Base-by-base conservation (phyloP, 345 rosid genomes). In the Barbarea vulgaris region DNA sequence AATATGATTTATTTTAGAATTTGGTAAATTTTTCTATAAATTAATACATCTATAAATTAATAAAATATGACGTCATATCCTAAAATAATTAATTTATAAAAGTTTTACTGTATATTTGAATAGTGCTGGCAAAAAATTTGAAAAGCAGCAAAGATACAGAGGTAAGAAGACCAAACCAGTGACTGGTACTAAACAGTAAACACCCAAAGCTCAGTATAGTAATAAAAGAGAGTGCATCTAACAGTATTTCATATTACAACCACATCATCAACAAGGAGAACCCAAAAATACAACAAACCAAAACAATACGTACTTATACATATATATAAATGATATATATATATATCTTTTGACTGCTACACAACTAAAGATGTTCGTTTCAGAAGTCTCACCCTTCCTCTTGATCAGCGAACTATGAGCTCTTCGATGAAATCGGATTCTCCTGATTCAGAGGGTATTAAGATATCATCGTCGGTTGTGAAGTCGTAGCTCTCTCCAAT, bases 401-500 rank as follows among this genome's bases (percentile, higher is more conserved):
- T 46, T 70, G 25, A 64, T 77, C 80, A 77, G 15, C 75, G 87
- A 73, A 91, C 97, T 39, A 91, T 94, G 58, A 90, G 96, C 81
- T 95, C 98, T 72, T 81, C 89, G 2, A 89, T 25, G 57, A 36
- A 74, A 83, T 83, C 89, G 11, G 78, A 78, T 76, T 84, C 87
- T 50, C 84, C 92, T 44, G 71, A 66, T 47, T 91, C 96, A 7
- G 85, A 61, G 3, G 92, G 96, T 84, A 88, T 63, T 77, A 83
- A 53, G 73, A 90, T 71, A 59, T 95, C 96, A 60, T 92, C 94
- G 0, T 90, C 97, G 0, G 83, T 28, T 0, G 91, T 87, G 74
- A 95, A 95, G 76, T 90, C 64, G 81, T 95, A 92, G 69, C 67
- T 81, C 80, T 89, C 91, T 55, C 97, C 99, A 59, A 89, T 92